Evolutionary conservation across 495 filamentous ascomycete genomes (phyloP), one percentile per base, ranked within the genome.

Genomic region (Trichocladium uniseriatum): DNA sequence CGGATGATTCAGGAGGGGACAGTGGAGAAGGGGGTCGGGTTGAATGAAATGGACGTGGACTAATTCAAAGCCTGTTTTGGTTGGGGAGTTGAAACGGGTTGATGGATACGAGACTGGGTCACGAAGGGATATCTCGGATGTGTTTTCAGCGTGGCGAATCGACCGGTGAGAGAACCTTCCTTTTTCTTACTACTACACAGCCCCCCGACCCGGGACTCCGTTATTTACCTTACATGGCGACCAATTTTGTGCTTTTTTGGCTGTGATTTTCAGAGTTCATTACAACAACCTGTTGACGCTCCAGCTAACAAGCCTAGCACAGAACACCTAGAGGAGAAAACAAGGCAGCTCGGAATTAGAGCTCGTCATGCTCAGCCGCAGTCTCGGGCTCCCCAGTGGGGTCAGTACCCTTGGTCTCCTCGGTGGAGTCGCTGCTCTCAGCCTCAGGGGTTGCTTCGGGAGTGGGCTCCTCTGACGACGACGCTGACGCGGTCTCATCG

Each of bases 1-100:
- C 75, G 70, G 57, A 73, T 86, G 66, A 61, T 94, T 40, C 72
- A 79, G 42, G 79, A 79, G 46, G 78, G 82, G 5, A 66, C 69
- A 4, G 61, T 72, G 45, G 69, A 67, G 48, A 68, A 61, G 49
- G 69, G 71, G 1, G 61, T 57, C 22, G 65, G 62, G 20, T 50
- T 73, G 56, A 60, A 65, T 6, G 61, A 58, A 14, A 72, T 74
- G 69, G 69, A 74, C 32, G 53, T 72, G 38, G 70, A 72, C 43
- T 64, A 60, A 57, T 28, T 22, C 21, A 19, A 5, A 21, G 19
- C 20, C 16, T 22, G 35, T 5, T 21, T 13, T 3, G 37, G 21
- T 21, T 13, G 7, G 37, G 21, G 16, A 6, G 22, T 28, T 19
- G 21, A 20, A 47, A 29, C 4, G 35, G 29, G 11, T 18, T 4